Evolutionary conservation across 2,329 filamentous ascomycete species (phyloP).

Genomic region (Fusarium cicatricum): DNA sequence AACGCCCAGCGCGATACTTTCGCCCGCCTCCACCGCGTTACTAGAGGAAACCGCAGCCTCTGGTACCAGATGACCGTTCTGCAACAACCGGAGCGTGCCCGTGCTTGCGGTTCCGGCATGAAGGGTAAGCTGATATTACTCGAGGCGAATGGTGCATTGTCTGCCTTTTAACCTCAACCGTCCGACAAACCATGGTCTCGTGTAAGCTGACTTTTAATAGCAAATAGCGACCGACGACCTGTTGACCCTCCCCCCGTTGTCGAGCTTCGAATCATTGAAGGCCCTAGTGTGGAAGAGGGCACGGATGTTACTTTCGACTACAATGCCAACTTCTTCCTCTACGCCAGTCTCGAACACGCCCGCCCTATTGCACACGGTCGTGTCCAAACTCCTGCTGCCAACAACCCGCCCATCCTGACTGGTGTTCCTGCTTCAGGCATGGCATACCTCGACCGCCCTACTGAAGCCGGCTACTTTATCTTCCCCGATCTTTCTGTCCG

Average conservation of each 20-base stretch:
- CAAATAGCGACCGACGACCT: constrained; percentile 77
- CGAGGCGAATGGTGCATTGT: neutral
- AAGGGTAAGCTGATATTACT: constrained; percentile 73
- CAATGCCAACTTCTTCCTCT: constrained; percentile 98
- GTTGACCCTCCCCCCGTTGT: constrained; percentile 96
- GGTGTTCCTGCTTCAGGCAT: constrained; percentile 95
- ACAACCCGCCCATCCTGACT: constrained; percentile 84
- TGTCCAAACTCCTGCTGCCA: constrained; percentile 70
- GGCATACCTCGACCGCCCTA: constrained; percentile 91
- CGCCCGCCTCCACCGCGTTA: constrained; percentile 61
- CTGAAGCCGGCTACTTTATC: constrained; percentile 88
- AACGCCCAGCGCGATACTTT: constrained; percentile 47
- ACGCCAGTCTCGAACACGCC: constrained; percentile 87
- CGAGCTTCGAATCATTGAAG: constrained; percentile 86
- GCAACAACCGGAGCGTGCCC: constrained; percentile 92
- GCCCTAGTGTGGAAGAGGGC: constrained; percentile 65
- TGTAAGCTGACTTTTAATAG: constrained; percentile 39
- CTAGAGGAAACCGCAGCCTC: constrained; percentile 77
- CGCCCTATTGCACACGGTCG: constrained; percentile 84
- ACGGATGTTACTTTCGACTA: constrained; percentile 87
- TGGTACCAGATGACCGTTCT: constrained; percentile 86
- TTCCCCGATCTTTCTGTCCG: constrained; percentile 96
- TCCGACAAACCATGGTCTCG: neutral
- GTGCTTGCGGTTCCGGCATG: constrained; percentile 93
- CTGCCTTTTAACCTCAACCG: neutral